Evolutionary conservation across 768 basidiomycete species (phyloP).

Genomic region (Tephrocybe sp.): DNA sequence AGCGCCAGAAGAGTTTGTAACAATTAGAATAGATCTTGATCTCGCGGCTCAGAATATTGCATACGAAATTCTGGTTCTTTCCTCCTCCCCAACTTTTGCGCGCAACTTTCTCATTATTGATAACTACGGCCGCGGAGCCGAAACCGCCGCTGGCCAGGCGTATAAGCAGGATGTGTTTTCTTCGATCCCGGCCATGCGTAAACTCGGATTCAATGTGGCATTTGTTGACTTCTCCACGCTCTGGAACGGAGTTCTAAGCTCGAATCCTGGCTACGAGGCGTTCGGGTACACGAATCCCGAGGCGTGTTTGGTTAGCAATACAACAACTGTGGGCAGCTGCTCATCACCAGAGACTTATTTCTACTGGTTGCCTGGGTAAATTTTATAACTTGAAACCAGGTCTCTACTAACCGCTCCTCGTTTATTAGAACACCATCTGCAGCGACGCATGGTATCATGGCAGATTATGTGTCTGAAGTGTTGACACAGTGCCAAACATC

Average conservation of each 20-base stretch:
- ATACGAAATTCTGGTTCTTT: conserved; percentile 36
- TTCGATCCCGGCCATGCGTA: conserved; percentile 30
- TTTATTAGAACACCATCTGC: conserved; percentile 13
- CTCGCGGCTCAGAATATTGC: conserved; percentile 36
- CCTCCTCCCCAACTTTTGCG: conserved; percentile 43
- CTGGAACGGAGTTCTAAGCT: conserved; percentile 42
- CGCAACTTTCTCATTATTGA: conserved; percentile 50
- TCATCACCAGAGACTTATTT: conserved; percentile 18
- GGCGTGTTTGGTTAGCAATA: conserved; percentile 11
- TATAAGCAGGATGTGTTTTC: conserved; percentile 43
- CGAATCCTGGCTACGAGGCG: conserved; percentile 40
- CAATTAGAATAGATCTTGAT: conserved; percentile 23
- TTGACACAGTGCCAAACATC: conserved; percentile 10
- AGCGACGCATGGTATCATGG: conserved; percentile 18
- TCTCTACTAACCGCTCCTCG: neutral
- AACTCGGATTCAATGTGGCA: conserved; percentile 35
- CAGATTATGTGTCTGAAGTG: conserved; percentile 18
- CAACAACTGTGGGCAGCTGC: conserved; percentile 16
- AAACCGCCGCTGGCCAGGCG: conserved; percentile 37
- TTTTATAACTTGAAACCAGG: neutral
- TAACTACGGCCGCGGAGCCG: conserved; percentile 45
- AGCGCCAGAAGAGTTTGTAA: neutral
- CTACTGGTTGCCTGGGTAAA: conserved; percentile 22
- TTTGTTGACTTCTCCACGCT: conserved; percentile 44
- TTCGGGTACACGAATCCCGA: conserved; percentile 45